Conservation (phyloP, 306 rosid genomes). For the Myrica gale region DNA sequence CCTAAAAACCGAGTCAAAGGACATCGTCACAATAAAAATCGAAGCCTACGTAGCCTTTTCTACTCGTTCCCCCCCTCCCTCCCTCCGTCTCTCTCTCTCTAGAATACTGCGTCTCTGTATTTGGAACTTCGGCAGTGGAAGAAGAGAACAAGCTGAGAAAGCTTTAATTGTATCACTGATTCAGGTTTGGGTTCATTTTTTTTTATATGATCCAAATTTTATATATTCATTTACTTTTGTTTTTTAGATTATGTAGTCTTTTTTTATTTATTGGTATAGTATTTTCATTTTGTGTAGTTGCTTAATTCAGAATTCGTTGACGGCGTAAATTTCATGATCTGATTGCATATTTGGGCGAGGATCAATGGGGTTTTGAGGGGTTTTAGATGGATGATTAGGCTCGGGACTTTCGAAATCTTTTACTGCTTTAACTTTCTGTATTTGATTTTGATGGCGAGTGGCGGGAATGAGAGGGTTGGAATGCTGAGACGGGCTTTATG, state of each 20-base stretch:
- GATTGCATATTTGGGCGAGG: conserved; percentile 21
- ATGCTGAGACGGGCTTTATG: conserved; percentile 8
- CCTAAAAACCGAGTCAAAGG: conserved; percentile 68
- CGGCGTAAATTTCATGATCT: conserved; percentile 40
- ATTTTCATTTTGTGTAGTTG: conserved; percentile 16
- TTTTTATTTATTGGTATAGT: conserved; percentile 7
- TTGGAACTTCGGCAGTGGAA: conserved; percentile 48
- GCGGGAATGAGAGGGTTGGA: conserved; percentile 5
- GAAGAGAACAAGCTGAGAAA: conserved; percentile 30
- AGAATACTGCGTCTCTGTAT: conserved; percentile 25
- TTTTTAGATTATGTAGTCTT: conserved; percentile 4
- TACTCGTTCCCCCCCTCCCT: conserved; percentile 23
- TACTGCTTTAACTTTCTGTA: conserved; percentile 19
- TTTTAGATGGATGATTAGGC: background rate
- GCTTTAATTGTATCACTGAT: conserved; percentile 50
- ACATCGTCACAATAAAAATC: conserved; percentile 51
- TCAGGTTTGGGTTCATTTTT: conserved; percentile 40
- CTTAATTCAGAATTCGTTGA: conserved; percentile 21
- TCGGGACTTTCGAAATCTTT: conserved; percentile 3
- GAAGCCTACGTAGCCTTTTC: conserved; percentile 37
- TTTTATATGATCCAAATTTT: background rate
- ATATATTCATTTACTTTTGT: conserved; percentile 23
- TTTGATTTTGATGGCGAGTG: conserved; percentile 14
- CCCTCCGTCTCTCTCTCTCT: background rate
- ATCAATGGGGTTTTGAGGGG: conserved; percentile 24